These are phyloP conservation scores for Knoxdaviesia capensis DNA, from an alignment of 2,329 filamentous ascomycete species.

Conservation along the genomic window DNA sequence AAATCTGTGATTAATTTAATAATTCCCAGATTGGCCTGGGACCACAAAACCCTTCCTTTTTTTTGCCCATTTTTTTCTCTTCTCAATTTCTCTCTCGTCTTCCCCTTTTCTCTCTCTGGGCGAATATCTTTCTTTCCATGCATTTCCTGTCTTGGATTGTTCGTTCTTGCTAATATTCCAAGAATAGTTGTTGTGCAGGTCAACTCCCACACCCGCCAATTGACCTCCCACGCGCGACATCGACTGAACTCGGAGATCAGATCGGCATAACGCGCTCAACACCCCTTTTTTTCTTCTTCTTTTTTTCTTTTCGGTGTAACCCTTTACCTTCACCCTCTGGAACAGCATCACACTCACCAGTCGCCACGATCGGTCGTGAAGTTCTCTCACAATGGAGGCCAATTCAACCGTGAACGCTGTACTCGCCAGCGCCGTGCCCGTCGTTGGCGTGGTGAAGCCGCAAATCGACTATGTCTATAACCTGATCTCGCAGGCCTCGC, in stretches of 20 bases:
- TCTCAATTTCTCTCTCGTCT: not conserved
- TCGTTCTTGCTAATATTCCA: no score
- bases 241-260: no score
- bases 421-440: conserved; percentile 37
- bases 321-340: no score
- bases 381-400: conserved; percentile 15
- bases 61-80: not conserved
- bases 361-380: conserved; percentile 5
- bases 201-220: not conserved
- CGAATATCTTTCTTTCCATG: not conserved
- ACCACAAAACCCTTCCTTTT: not conserved
- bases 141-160: not conserved
- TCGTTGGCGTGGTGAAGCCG: conserved; percentile 27
- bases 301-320: not conserved
- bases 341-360: conserved; percentile 32
- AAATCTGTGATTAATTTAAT: not conserved
- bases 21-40: not conserved
- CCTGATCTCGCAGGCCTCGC: conserved; percentile 25
- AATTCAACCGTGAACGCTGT: conserved; percentile 53
- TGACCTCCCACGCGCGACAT: not conserved
- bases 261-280: no score
- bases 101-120: not conserved
- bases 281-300: not conserved
- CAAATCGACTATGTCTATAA: conserved; percentile 35
- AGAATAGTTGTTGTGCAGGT: not conserved